phyloP scores from a whole-genome alignment of 345 rosid genomes.

The Salix viminalis region DNA sequence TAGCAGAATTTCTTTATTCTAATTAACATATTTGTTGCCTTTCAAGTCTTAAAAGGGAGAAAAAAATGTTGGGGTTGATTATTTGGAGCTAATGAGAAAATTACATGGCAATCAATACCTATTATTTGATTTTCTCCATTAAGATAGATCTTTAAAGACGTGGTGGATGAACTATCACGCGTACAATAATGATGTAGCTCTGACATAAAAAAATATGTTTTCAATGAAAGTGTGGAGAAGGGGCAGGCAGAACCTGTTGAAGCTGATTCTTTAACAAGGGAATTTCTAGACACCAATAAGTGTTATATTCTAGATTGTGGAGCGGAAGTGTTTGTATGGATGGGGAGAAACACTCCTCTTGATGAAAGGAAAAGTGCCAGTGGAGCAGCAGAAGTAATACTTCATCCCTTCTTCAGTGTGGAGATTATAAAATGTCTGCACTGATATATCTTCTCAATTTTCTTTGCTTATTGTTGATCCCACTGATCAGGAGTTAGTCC shows the following conservation, averaged over 20 bases:
- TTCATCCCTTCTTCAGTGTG: conserved; percentile 1
- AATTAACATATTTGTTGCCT: neutral
- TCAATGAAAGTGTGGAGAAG: conserved; percentile 54
- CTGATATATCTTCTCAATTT: conserved; percentile 8
- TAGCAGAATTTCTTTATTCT: neutral
- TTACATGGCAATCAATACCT: neutral
- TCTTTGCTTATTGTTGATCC: conserved; percentile 1
- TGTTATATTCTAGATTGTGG: conserved; percentile 89
- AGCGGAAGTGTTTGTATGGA: conserved; percentile 84
- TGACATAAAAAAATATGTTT: conserved; percentile 12
- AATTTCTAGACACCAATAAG: conserved; percentile 67
- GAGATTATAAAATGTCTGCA: neutral
- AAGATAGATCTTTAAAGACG: neutral
- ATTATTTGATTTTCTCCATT: neutral
- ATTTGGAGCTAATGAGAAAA: too few species aligned
- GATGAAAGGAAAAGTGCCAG: conserved; percentile 83
- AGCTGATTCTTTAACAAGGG: conserved; percentile 66
- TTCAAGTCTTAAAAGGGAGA: neutral
- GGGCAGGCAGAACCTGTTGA: conserved; percentile 70
- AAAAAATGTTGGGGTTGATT: neutral
- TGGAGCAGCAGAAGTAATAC: conserved; percentile 40
- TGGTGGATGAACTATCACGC: neutral
- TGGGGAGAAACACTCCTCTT: conserved; percentile 80
- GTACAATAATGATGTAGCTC: conserved; percentile 12
- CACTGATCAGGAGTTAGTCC: conserved; percentile 56